Conservation (phyloP, 75 land plant species). For the Cupressus sempervirens region DNA sequence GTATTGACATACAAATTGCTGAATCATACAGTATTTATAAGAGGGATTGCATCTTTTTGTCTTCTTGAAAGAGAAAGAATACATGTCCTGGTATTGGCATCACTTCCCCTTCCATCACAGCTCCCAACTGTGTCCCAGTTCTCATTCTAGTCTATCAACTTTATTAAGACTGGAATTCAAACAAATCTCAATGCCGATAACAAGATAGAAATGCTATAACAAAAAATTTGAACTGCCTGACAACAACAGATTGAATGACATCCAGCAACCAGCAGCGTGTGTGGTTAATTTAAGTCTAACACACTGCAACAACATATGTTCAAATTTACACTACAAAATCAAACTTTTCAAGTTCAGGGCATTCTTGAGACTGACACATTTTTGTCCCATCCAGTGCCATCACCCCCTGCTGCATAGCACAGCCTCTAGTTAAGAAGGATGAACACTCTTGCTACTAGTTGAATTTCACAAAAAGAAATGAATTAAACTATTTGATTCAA, state of each 20-base stretch:
- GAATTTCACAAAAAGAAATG: background rate
- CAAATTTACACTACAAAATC: background rate
- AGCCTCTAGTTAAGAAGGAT: background rate
- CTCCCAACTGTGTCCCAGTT: background rate
- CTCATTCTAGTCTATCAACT: background rate
- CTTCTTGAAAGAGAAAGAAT: background rate
- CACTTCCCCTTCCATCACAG: background rate
- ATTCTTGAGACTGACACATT: background rate
- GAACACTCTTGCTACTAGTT: background rate
- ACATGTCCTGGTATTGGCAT: background rate
- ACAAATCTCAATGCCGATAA: background rate
- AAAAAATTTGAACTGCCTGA: background rate
- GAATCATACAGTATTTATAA: background rate
- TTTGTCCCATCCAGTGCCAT: background rate
- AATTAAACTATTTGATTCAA: background rate
- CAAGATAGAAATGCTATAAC: background rate
- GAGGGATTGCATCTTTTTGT: background rate
- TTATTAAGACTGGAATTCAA: background rate
- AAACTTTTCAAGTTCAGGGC: background rate
- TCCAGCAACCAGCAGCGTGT: background rate
- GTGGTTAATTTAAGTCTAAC: background rate
- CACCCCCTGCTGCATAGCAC: background rate
- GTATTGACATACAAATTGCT: background rate
- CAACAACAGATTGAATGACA: background rate
- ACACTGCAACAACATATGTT: background rate